These are phyloP conservation scores for Penicillium sp. DNA, from an alignment of 2,329 filamentous ascomycete genomes.

Conservation along the genomic window DNA sequence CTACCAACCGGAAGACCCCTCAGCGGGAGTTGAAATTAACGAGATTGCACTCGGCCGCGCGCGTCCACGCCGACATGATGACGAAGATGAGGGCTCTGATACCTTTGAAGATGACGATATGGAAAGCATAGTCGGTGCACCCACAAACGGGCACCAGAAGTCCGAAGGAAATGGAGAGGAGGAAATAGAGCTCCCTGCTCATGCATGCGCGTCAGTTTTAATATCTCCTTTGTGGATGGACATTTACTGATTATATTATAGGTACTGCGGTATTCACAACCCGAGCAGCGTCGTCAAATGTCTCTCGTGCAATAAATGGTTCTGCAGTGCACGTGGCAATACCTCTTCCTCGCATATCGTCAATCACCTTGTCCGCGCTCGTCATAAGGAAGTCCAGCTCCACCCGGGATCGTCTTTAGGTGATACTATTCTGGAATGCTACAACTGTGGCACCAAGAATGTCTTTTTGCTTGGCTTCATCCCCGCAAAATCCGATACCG, in stretches of 20 bases:
- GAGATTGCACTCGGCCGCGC: conserved; percentile 66
- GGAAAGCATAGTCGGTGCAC: conserved; percentile 74
- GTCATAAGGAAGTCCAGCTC: conserved; percentile 97
- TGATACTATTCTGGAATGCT: conserved; percentile 96
- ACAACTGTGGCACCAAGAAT: conserved; percentile 99
- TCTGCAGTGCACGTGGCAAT: conserved; percentile 95
- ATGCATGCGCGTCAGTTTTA: conserved; percentile 85
- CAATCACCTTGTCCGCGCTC: conserved; percentile 93
- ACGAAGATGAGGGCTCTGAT: conserved; percentile 88
- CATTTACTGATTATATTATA: conserved; percentile 37
- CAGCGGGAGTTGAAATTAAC: conserved; percentile 62
- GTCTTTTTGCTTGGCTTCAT: conserved; percentile 97
- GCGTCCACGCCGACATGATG: conserved; percentile 70
- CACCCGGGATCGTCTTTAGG: conserved; percentile 90
- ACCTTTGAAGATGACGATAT: conserved; percentile 78
- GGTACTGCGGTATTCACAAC: conserved; percentile 97
- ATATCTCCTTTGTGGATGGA: conserved; percentile 16
- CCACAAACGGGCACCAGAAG: conserved; percentile 72
- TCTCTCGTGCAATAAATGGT: conserved; percentile 95
- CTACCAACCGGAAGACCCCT: conserved; percentile 43
- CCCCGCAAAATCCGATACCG: conserved; percentile 95
- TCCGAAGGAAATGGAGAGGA: conserved; percentile 63
- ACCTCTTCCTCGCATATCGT: conserved; percentile 97
- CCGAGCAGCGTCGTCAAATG: conserved; percentile 95
- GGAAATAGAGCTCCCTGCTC: conserved; percentile 85